Evolutionary conservation across 371 early-diverging fungal species (phyloP).

Genomic region (Zopfochytrium polystomum): DNA sequence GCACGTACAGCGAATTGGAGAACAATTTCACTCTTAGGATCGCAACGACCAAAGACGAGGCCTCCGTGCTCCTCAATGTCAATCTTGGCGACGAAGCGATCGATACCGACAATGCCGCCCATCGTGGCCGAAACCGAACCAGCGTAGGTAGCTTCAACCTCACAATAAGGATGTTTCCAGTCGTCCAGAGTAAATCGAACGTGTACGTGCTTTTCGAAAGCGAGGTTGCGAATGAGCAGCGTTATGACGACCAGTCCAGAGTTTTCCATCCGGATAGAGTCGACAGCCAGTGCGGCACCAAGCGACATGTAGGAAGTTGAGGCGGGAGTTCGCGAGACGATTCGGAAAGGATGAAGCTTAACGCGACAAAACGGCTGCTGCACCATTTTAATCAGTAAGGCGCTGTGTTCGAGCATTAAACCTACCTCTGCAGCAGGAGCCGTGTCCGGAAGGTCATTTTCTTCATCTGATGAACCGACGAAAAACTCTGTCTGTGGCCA

Average conservation of each 20-base stretch:
- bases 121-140: slow-evolving; percentile 22
- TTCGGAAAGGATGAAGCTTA: not conserved
- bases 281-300: not conserved
- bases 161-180: slow-evolving; percentile 65
- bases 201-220: slow-evolving; percentile 66
- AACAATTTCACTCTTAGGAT: no score
- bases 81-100: slow-evolving; percentile 43
- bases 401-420: no score
- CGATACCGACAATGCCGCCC: slow-evolving; percentile 26
- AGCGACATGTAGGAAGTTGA: not conserved
- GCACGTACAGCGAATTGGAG: no score
- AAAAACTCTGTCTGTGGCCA: no score
- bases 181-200: slow-evolving; percentile 65
- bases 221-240: slow-evolving; percentile 69
- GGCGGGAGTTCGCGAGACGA: not conserved
- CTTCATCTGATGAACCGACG: no score
- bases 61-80: no score
- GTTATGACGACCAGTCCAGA: not conserved
- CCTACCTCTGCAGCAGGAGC: no score
- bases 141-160: slow-evolving; percentile 52
- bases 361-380: no score
- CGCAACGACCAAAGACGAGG: no score
- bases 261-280: not conserved
- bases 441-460: no score
- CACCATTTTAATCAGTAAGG: no score